Evolutionary conservation across 768 basidiomycete genomes (phyloP).

Genomic region (Auriscalpium vulgare): DNA sequence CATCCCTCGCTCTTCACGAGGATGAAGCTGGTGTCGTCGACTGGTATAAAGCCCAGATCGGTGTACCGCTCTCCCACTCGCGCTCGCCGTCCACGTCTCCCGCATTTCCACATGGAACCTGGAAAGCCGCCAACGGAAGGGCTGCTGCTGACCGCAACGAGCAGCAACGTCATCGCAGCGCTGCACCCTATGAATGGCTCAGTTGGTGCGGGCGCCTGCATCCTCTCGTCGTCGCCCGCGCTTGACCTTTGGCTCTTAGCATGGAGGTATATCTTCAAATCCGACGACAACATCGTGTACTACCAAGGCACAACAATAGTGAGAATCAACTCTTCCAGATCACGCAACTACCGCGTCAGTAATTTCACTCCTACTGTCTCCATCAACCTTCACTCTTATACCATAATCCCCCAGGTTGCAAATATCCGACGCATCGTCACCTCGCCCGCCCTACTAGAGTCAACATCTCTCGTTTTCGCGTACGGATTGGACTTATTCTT

Average conservation of each 20-base stretch:
- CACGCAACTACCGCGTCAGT: conserved; percentile 37
- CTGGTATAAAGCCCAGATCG: conserved; percentile 78
- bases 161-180: conserved; percentile 72
- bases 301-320: conserved; percentile 59
- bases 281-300: conserved; percentile 55
- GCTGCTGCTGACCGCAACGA: conserved; percentile 58
- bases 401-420: conserved; percentile 46
- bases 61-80: conserved; percentile 54
- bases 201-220: conserved; percentile 44
- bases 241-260: conserved; percentile 29
- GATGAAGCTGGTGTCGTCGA: conserved; percentile 77
- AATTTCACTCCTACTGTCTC: background rate
- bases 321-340: conserved; percentile 17
- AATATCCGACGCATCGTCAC: conserved; percentile 64
- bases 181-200: conserved; percentile 60
- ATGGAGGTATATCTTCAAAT: conserved; percentile 78
- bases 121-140: conserved; percentile 27
- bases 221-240: background rate
- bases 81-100: conserved; percentile 47
- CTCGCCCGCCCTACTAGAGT: conserved; percentile 81
- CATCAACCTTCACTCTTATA: background rate
- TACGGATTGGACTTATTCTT: conserved; percentile 88
- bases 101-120: conserved; percentile 38
- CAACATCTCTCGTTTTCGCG: conserved; percentile 81
- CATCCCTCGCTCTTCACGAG: conserved; percentile 48